Evolutionary conservation across 2,329 filamentous ascomycete species (phyloP).

Genomic region (Cladobotryum protrusum): DNA sequence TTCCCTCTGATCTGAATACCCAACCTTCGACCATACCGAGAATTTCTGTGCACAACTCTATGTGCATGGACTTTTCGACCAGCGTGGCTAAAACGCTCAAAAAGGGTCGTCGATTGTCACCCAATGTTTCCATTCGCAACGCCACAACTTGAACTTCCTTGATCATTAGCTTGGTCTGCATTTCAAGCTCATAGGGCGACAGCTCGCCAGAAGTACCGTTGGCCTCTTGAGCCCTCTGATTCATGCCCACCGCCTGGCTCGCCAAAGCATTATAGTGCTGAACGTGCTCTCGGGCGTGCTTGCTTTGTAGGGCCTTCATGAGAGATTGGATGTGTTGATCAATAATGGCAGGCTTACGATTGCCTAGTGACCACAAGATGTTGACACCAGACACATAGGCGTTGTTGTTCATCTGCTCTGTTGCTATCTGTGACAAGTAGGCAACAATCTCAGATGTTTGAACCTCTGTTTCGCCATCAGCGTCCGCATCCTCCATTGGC

Average conservation of each 20-base stretch:
- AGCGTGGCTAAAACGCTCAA: slow-evolving; percentile 90
- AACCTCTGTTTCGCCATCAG: slow-evolving; percentile 75
- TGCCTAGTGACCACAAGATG: slow-evolving; percentile 84
- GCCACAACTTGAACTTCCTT: slow-evolving; percentile 94
- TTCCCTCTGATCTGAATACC: slow-evolving; percentile 93
- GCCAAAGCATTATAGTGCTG: slow-evolving; percentile 60
- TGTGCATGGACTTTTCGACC: slow-evolving; percentile 89
- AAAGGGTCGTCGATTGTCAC: slow-evolving; percentile 86
- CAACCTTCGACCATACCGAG: slow-evolving; percentile 89
- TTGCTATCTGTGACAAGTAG: slow-evolving; percentile 78
- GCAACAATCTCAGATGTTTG: slow-evolving; percentile 82
- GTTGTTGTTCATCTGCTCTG: slow-evolving; percentile 73
- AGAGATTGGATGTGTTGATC: slow-evolving; percentile 81
- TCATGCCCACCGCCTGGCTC: slow-evolving; percentile 40
- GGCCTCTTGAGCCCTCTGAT: slow-evolving; percentile 46
- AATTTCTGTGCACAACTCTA: slow-evolving; percentile 83
- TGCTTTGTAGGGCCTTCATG: slow-evolving; percentile 89
- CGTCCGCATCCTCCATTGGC: slow-evolving; percentile 69
- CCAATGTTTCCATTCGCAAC: slow-evolving; percentile 83
- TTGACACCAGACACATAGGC: slow-evolving; percentile 88
- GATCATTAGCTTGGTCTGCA: slow-evolving; percentile 86
- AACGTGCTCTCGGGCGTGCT: slow-evolving; percentile 90
- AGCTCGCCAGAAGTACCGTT: slow-evolving; percentile 50
- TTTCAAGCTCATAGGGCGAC: slow-evolving; percentile 71
- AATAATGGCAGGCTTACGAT: slow-evolving; percentile 77